Base-by-base conservation (phyloP, 139 green algal genomes). In the Spirogloea muscicola region DNA sequence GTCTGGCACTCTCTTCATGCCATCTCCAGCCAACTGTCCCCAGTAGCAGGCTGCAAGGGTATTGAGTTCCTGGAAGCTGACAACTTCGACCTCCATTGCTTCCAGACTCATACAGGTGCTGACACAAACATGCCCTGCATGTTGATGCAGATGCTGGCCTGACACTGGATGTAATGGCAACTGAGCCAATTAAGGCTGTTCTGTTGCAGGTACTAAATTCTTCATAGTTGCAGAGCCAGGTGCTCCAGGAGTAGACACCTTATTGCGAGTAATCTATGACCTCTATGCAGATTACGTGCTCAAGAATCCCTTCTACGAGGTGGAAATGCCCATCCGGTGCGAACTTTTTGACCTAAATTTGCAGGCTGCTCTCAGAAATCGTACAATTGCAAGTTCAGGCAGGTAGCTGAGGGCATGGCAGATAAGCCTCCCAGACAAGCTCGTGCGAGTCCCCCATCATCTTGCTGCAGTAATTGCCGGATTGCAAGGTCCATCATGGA, bases 31-130 rank as follows among this genome's bases (percentile, higher is more conserved):
- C 52, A 97, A 84, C 77, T 97, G 31, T 95, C 92, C 0, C 93
- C 93, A 7, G 80, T 91, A 25, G 81, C 75, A 0, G 83, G 80
- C 10, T 94, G 92, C 76, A 85, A 79, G 2, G 89, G 91, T 42
- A 95, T 96, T 25, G 85, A 96, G 71, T 79, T 95, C 40, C 70
- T 98, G 49, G 85, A 94, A 60, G 88, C 91, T 0, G 93, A 96
- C 46, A 95, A 79, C 2, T 98, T 97, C 77, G 89, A 96, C 77
- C 73, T 98, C 59, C 92, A 97, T 81, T 96, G 90, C 84, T 91
- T 94, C 60, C 86, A 92, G 75, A 91, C 86, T 0, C 76, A 89
- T 9, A 96, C 92, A 3, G 93, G 75, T 82, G 58, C n/a, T n/a
- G 7, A 25, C 16, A 16, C 44, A 25, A 52, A 16, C 16, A 16